Base-by-base conservation (phyloP, 2,329 filamentous ascomycete species). In the Stenocarpella maydis region DNA sequence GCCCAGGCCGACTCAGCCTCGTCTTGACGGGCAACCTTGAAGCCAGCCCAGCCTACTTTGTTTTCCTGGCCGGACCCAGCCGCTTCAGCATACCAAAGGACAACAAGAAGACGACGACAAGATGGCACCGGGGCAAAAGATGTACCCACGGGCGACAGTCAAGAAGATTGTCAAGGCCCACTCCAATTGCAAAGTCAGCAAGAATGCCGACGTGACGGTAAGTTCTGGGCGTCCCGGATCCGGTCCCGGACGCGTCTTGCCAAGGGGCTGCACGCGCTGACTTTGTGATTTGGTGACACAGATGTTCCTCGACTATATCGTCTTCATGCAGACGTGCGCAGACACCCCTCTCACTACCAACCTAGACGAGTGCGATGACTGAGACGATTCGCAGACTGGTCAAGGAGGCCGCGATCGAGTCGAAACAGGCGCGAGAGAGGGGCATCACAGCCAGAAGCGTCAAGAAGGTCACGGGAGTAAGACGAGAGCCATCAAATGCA, bases 101-200 rank as follows among this genome's bases (percentile, higher is more conserved):
- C 58, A 28, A 63, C 58, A 15, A 63, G 14, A 91, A n/a, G n/a
- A n/a, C n/a, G n/a, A 49, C 58, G 43, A 63, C 58, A 15, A 63
- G 14, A 91, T 90, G 86, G 88, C 87, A 64, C 82, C 87, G 15
- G 85, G 88, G 26, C 90, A 91, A 76, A 95, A 94, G 74, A 84
- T 93, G 17, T 97, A 97, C 76, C 94, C 94, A 14, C 90, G 94
- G 72, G 90, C 89, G 21, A 96, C 93, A 0, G 85, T 97, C 75
- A 96, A 94, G 80, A 95, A 94, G 80, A 95, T 97, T 71, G 86
- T 97, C 76, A 97, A 97, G 81, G 94, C 93, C 21, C 94, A 97
- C 79, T 92, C 93, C 10, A 91, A 92, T 72, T 90, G 91, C 77
- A 91, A 87, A 73, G 80, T 97, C 72, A 93, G 91, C 83, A 96